Percentiles rank a stretch among this genome's conserved stretches.
Conservation (phyloP, 2,329 filamentous ascomycete species). For the Rutstroemia sp. region DNA sequence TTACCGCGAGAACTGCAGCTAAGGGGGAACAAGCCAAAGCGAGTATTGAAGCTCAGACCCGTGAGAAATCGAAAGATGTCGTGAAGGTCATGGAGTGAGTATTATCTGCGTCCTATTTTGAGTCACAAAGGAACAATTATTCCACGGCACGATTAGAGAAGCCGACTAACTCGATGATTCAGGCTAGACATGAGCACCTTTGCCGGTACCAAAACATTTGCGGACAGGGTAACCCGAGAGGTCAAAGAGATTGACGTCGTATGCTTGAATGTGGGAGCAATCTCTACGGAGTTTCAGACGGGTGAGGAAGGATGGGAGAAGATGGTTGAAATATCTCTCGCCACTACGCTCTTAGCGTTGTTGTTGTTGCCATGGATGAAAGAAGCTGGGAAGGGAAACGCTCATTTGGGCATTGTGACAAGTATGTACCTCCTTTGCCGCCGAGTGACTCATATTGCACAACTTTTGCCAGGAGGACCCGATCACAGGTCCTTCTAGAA, state of each 20-base stretch:
- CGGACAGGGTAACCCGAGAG: slow-evolving; percentile 18
- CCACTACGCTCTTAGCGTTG: slow-evolving; percentile 46
- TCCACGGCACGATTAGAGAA: no score
- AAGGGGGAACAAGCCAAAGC: slow-evolving; percentile 34
- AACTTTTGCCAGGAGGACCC: no score
- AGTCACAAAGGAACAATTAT: neutral
- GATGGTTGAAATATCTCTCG: slow-evolving; percentile 48
- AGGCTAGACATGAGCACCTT: slow-evolving; percentile 24
- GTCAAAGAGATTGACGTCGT: slow-evolving; percentile 23
- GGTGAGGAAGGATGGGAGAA: slow-evolving; percentile 40
- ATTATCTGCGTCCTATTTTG: neutral
- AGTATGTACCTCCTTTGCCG: slow-evolving; percentile 10
- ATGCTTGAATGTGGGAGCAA: slow-evolving; percentile 27
- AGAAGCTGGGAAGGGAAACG: slow-evolving; percentile 26
- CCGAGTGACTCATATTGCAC: no score
- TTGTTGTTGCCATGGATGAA: slow-evolving; percentile 42
- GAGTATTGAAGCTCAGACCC: slow-evolving; percentile 28
- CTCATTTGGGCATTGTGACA: slow-evolving; percentile 21
- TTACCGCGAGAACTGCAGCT: slow-evolving; percentile 32
- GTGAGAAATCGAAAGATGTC: slow-evolving; percentile 13
- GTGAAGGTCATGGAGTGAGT: slow-evolving; percentile 14
- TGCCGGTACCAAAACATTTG: slow-evolving; percentile 18
- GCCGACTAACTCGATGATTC: neutral
- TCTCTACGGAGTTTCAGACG: slow-evolving; percentile 13
- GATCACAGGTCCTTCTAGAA: no score